phyloP scores from a whole-genome alignment of 352 stramenopile genomes.

The Stramenopiles sp. region DNA sequence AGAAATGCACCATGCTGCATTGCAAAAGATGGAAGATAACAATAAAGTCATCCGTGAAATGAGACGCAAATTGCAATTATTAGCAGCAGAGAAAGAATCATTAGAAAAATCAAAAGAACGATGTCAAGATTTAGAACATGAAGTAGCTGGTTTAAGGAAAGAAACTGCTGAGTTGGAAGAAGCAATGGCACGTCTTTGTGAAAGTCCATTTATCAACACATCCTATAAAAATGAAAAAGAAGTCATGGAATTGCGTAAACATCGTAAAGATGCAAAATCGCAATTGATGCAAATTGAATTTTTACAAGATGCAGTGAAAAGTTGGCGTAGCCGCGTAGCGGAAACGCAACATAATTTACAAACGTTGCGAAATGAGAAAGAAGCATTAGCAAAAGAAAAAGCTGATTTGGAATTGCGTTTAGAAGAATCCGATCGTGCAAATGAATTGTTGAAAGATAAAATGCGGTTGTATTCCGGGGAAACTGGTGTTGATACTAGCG shows the following conservation, averaged over 20 bases:
- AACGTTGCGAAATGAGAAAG: neutral
- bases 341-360: slow-evolving; percentile 32
- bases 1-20: slow-evolving; percentile 64
- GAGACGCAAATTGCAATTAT: slow-evolving; percentile 47
- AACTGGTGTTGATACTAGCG: slow-evolving; percentile 28
- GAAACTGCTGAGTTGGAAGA: slow-evolving; percentile 61
- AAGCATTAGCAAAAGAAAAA: neutral
- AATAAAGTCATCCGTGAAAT: slow-evolving; percentile 69
- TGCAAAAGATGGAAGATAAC: slow-evolving; percentile 61
- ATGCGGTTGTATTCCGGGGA: slow-evolving; percentile 28
- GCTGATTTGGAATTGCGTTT: neutral
- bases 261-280: neutral
- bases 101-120: slow-evolving; percentile 37
- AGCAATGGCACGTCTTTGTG: slow-evolving; percentile 60
- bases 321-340: slow-evolving; percentile 52
- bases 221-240: slow-evolving; percentile 37
- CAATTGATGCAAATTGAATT: slow-evolving; percentile 35
- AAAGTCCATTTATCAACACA: slow-evolving; percentile 75
- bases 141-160: slow-evolving; percentile 40
- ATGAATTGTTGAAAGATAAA: slow-evolving; percentile 21
- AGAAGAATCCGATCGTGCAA: neutral
- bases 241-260: neutral
- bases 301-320: slow-evolving; percentile 53
- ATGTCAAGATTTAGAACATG: slow-evolving; percentile 45
- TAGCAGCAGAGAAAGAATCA: slow-evolving; percentile 46